These are phyloP conservation scores for Brassica carinata DNA, from an alignment of 345 rosid genomes.

Conservation along the genomic window DNA sequence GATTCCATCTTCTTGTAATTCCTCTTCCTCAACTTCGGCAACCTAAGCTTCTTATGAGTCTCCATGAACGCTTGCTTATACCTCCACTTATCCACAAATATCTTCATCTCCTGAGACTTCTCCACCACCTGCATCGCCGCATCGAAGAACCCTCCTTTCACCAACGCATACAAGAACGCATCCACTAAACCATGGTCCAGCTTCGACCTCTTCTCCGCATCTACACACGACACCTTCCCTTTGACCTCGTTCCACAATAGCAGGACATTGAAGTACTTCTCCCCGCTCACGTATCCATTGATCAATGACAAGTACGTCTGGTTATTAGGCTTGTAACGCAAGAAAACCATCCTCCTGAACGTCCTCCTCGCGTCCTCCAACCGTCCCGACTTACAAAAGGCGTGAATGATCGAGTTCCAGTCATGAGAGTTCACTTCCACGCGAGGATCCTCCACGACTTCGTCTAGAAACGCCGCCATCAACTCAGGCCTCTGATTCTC, in stretches of 20 bases:
- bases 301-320: slow-evolving; percentile 90
- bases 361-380: slow-evolving; percentile 90
- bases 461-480: slow-evolving; percentile 92
- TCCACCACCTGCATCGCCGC: slow-evolving; percentile 96
- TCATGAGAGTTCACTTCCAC: slow-evolving; percentile 89
- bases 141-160: slow-evolving; percentile 97
- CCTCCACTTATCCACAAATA: slow-evolving; percentile 95
- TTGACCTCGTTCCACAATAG: slow-evolving; percentile 87
- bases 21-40: slow-evolving; percentile 81
- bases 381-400: slow-evolving; percentile 85
- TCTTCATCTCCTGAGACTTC: slow-evolving; percentile 84
- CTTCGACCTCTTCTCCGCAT: slow-evolving; percentile 50
- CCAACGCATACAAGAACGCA: slow-evolving; percentile 86
- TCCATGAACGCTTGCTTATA: slow-evolving; percentile 98
- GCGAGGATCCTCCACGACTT: slow-evolving; percentile 88
- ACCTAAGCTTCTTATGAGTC: slow-evolving; percentile 88
- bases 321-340: slow-evolving; percentile 76
- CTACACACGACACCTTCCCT: slow-evolving; percentile 60
- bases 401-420: slow-evolving; percentile 96
- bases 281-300: slow-evolving; percentile 73
- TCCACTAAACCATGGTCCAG: slow-evolving; percentile 73
- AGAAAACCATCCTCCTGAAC: slow-evolving; percentile 82
- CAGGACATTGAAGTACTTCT: slow-evolving; percentile 74
- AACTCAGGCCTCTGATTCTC: slow-evolving; percentile 80
- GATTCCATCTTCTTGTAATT: slow-evolving; percentile 91